Evolutionary conservation across 345 rosid species (phyloP).

Genomic region (Abelmoschus esculentus): DNA sequence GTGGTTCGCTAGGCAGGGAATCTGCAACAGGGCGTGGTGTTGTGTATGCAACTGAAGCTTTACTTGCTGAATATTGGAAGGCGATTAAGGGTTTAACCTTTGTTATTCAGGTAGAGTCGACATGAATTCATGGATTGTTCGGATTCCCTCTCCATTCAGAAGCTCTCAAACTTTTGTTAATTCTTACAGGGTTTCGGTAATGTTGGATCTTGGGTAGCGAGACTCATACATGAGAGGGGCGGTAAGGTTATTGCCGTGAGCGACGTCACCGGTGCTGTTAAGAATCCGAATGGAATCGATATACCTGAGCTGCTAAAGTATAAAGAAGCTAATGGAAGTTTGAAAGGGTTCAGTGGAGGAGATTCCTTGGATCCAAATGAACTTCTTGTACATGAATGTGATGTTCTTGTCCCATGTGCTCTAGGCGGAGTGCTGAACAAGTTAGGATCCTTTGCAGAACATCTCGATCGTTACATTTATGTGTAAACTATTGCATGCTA

Average conservation of each 20-base stretch:
- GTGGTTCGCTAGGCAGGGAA: conserved; percentile 96
- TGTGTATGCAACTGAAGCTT: conserved; percentile 79
- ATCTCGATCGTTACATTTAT: not conserved
- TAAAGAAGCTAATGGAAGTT: conserved; percentile 55
- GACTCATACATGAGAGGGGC: conserved; percentile 76
- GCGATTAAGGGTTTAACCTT: conserved; percentile 67
- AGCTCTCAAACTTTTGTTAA: not conserved
- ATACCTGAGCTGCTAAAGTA: conserved; percentile 49
- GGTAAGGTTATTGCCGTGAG: conserved; percentile 91
- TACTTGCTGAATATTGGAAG: conserved; percentile 81
- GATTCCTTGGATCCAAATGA: conserved; percentile 58
- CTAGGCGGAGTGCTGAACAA: conserved; percentile 94
- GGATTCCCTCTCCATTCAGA: not conserved
- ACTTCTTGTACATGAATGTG: conserved; percentile 80
- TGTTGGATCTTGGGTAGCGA: conserved; percentile 94
- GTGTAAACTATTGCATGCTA: not conserved
- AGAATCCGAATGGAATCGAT: conserved; percentile 68
- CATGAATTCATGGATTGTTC: not conserved
- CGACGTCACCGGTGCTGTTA: conserved; percentile 87
- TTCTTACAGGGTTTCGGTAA: conserved; percentile 79
- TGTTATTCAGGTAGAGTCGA: conserved; percentile 64
- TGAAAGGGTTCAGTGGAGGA: conserved; percentile 62
- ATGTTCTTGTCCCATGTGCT: conserved; percentile 93
- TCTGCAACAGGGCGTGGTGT: conserved; percentile 99
- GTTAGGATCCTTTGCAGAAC: conserved; percentile 26